Conservation (phyloP, 306 rosid genomes). For the Hippophae rhamnoides region DNA sequence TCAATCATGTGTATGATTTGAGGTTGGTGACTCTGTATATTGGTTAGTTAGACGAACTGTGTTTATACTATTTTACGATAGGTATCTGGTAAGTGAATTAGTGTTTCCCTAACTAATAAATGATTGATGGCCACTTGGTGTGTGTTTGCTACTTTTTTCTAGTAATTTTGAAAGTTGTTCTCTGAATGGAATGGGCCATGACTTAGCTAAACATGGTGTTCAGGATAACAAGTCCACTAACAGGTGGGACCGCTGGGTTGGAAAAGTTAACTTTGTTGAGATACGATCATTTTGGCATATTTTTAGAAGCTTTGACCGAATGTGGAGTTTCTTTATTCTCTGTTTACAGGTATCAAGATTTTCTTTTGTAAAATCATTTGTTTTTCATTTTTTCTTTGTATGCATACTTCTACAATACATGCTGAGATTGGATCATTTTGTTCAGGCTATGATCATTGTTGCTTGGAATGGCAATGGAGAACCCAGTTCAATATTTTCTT, state of each 20-base stretch:
- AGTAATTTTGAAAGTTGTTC: neutral
- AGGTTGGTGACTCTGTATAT: too few species aligned
- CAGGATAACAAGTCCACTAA: constrained; percentile 57
- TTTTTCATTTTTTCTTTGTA: constrained; percentile 5
- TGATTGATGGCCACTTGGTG: neutral
- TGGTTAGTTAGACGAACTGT: too few species aligned
- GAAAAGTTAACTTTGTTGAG: constrained; percentile 92
- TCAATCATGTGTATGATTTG: too few species aligned
- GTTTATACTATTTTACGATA: too few species aligned
- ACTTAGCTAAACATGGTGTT: constrained; percentile 11
- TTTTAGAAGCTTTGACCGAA: constrained; percentile 96
- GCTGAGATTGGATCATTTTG: constrained; percentile 20
- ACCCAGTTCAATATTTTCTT: constrained; percentile 50
- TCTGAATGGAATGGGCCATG: neutral
- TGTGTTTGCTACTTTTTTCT: too few species aligned
- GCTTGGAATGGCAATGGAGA: constrained; percentile 91
- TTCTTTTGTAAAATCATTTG: constrained; percentile 7
- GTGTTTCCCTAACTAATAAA: neutral
- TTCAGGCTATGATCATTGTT: constrained; percentile 87
- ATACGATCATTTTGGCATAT: constrained; percentile 93
- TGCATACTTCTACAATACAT: constrained; percentile 6
- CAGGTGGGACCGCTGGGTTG: constrained; percentile 69
- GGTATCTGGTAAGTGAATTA: too few species aligned
- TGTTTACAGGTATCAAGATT: constrained; percentile 70
- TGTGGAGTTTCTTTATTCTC: constrained; percentile 93